phyloP scores from a whole-genome alignment of 306 rosid species.

The Geum urbanum region DNA sequence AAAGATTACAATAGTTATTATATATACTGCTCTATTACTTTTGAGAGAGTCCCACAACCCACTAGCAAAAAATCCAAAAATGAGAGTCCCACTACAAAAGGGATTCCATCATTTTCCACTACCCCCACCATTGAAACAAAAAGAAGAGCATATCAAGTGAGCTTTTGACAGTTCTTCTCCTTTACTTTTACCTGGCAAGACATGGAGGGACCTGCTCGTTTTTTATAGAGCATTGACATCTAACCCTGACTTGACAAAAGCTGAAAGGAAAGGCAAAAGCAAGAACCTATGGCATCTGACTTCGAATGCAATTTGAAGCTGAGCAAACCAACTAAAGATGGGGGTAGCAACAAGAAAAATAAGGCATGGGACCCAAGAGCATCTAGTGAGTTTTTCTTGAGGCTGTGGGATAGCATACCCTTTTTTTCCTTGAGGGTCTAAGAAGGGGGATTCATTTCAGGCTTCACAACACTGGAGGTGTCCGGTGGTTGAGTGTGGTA shows the following conservation, averaged over 20 bases:
- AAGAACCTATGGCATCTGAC: constrained; percentile 78
- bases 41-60: constrained; percentile 82
- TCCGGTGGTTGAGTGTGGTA: constrained; percentile 86
- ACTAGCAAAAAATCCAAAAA: constrained; percentile 54
- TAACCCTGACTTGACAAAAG: constrained; percentile 59
- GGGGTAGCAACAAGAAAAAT: constrained; percentile 46
- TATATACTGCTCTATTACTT: constrained; percentile 42
- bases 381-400: constrained; percentile 32
- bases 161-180: constrained; percentile 62
- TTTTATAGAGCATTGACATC: constrained; percentile 55
- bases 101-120: constrained; percentile 79
- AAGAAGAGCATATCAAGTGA: constrained; percentile 57
- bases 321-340: constrained; percentile 40
- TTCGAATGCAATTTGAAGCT: constrained; percentile 72
- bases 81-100: constrained; percentile 49
- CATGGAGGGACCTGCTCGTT: constrained; percentile 42
- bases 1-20: background rate
- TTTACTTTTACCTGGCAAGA: constrained; percentile 55
- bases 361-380: constrained; percentile 42
- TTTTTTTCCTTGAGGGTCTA: constrained; percentile 31
- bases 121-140: constrained; percentile 54
- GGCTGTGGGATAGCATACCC: constrained; percentile 25
- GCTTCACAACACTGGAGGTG: constrained; percentile 64
- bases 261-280: constrained; percentile 42
- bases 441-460: constrained; percentile 76